A percentile compares a stretch with the other conserved stretches of the same genome.
phyloP scores from a whole-genome alignment of 2,329 filamentous ascomycete species.

The Dothideomycetes sp. region DNA sequence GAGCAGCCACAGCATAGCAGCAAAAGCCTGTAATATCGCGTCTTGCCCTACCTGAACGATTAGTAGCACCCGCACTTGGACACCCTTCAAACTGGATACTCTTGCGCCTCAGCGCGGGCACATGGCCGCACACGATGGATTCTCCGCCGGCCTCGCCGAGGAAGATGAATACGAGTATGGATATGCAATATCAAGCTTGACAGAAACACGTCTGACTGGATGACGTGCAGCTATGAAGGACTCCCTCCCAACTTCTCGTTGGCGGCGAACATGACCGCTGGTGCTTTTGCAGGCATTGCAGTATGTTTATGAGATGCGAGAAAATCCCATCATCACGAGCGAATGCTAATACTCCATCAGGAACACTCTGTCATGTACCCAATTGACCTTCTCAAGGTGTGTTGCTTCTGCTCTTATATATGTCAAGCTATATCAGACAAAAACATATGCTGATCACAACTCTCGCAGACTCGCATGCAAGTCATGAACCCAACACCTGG shows the following conservation, averaged over 20 bases:
- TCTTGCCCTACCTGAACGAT: no score
- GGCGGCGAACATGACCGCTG: constrained; percentile 87
- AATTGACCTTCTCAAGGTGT: constrained; percentile 92
- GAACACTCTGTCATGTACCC: constrained; percentile 99
- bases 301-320: constrained; percentile 40
- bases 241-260: constrained; percentile 91
- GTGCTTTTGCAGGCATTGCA: constrained; percentile 92
- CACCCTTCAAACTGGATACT: constrained; percentile 10
- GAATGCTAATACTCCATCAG: constrained; percentile 36
- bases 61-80: no score
- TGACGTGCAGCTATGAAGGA: constrained; percentile 63
- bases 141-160: constrained; percentile 20
- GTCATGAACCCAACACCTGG: constrained; percentile 74
- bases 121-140: constrained; percentile 21
- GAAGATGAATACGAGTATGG: constrained; percentile 24
- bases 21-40: no score
- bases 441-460: neutral
- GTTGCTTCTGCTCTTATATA: constrained; percentile 12
- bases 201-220: constrained; percentile 3
- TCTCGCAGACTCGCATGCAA: constrained; percentile 84
- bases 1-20: no score
- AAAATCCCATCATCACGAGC: constrained; percentile 1
- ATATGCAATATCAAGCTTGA: constrained; percentile 1
- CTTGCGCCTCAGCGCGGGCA: constrained; percentile 10
- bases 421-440: neutral